Evolutionary conservation across 2,329 filamentous ascomycete species (phyloP), one percentile per base, ranked within the genome.

Genomic region (Pseudogymnoascus sp.): DNA sequence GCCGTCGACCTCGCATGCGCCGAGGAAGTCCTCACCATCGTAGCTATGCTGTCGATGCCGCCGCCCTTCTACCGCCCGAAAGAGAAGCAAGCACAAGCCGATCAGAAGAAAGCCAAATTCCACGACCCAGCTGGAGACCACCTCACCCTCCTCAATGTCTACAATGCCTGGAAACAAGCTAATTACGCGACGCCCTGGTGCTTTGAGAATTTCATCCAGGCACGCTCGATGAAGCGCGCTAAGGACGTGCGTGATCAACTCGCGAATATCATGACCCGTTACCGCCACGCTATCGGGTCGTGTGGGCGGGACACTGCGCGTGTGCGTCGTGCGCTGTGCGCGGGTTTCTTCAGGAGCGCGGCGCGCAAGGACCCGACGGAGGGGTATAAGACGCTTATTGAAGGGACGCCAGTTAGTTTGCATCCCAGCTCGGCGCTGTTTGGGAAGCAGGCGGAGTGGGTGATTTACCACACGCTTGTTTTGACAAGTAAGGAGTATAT

Each of bases 401-500:
- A 99, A 78, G 90, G 92, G 39, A 98, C 93, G 2, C 92, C 93
- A 0, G 93, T 99, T 0, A 96, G 96, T 75, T 83, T 99, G 77
- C 96, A 99, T 77, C 95, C 95, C 0, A 90, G 86, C 67, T 96
- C 90, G 7, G 90, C 93, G 8, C 80, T 99, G 13, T 99, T 98
- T 72, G 95, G 95, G 62, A 98, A 98, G 77, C 90, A 93, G 66
- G 90, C 93, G 0, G 95, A 99, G 77, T 96, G 96, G 82, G 95
- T 98, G 36, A 90, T 99, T 63, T 99, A 96, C 75, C 89, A 97
- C 73, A 88, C 86, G 62, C 81, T 99, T 19, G 91, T 98, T 6
- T 83, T 98, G 71, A 99, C 95, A 23, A 96, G 90, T 23, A 93
- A 96, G 79, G 95, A 99, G 78, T 99, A 98, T 77, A 98, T 99